Base-by-base conservation (phyloP, 106 monocot species). In the Iris macrosiphon region DNA sequence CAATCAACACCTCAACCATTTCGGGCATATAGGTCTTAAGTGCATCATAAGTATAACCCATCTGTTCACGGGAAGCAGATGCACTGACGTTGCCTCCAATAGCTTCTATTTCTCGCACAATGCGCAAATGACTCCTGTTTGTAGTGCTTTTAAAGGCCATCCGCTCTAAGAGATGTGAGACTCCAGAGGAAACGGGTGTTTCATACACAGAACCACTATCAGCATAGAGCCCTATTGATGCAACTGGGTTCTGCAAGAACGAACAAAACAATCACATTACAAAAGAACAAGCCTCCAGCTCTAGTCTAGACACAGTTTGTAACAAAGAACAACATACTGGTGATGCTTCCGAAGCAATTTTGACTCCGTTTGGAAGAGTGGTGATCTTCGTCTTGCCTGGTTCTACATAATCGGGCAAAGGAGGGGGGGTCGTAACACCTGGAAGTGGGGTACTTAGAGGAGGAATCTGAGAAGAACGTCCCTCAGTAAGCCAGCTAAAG, bases 1-100 rank as follows among this genome's bases (percentile, higher is more conserved):
- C 92, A 56, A 87, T 65, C 59, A 92, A 86, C 33, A 92, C 72
- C 61, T 92, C 92, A 59, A 92, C 86, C 92, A 92, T 92, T 40
- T 86, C 75, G 8, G 92, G 92, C 56, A 80, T 30, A 43, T 92
- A 67, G 7, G 86, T 79, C 60, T 83, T 92, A 39, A 92, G 51
- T 66, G 92, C 86, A 77, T 86, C 82, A 66, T 59, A 86, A 40
- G 86, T 83, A 68, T 92, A 92, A 27, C 79, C 68, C 82, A 92
- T 92, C 30, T 83, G 92, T 63, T 92, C 92, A 54, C 86, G 75
- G 55, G 85, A 79, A 55, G 82, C 92, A 33, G 92, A 82, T 52
- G 83, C 86, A 15, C 61, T 63, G 1, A 83, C 76, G 77, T 66
- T 86, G 24, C 92, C 92, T 34, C 92, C 92, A 51, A 92, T 83